Evolutionary conservation across 257 asterid species (phyloP).

Genomic region (Scutellaria baicalensis): DNA sequence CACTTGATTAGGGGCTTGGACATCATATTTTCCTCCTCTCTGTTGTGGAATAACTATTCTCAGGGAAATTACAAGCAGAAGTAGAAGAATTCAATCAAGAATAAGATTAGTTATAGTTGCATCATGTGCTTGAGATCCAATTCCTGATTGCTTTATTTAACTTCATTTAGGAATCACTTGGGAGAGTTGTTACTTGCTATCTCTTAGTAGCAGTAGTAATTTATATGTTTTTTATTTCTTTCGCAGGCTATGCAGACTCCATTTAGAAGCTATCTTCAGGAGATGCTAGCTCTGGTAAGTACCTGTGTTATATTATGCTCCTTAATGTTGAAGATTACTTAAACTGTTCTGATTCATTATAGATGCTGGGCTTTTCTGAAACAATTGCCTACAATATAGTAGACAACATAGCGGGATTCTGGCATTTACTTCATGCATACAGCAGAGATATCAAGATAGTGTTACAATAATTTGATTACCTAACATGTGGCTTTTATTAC

Average conservation of each 20-base stretch:
- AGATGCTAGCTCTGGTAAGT: constrained; percentile 86
- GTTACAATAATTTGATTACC: background rate
- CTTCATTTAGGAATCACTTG: background rate
- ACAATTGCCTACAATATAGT: background rate
- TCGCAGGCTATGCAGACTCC: constrained; percentile 92
- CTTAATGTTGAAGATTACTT: background rate
- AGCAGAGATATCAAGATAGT: background rate
- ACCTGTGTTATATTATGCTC: background rate
- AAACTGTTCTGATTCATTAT: background rate
- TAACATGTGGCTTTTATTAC: background rate
- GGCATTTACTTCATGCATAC: background rate
- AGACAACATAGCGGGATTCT: background rate
- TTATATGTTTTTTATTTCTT: background rate
- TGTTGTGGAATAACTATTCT: background rate
- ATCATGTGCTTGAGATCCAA: background rate
- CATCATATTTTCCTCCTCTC: background rate
- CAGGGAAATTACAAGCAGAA: background rate
- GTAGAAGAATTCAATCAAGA: background rate
- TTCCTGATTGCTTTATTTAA: background rate
- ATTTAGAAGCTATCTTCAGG: constrained; percentile 79
- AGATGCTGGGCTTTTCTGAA: background rate
- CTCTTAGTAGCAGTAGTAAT: background rate
- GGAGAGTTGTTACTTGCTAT: background rate
- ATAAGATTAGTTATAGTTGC: background rate
- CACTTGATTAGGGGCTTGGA: background rate